A percentile compares a stretch with the other conserved stretches of the same genome.
phyloP scores from a whole-genome alignment of 257 asterid genomes.

The Nicotiana undulata region DNA sequence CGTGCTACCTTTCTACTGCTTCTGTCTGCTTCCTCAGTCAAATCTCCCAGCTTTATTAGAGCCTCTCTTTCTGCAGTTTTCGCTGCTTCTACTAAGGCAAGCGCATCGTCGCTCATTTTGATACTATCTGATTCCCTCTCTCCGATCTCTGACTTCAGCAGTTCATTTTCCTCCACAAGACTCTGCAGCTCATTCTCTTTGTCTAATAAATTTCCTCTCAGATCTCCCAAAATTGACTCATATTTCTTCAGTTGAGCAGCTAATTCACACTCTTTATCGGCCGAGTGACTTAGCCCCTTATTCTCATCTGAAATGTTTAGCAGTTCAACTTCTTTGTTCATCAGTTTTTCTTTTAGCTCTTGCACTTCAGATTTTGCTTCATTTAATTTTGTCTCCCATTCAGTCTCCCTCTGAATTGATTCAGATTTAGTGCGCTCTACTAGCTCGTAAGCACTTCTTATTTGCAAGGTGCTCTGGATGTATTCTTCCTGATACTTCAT shows the following conservation, averaged over 20 bases:
- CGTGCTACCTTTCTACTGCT: slow-evolving; percentile 42
- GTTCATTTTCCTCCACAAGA: slow-evolving; percentile 48
- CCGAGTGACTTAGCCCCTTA: slow-evolving; percentile 12
- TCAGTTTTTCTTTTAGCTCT: slow-evolving; percentile 32
- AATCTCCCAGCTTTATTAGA: slow-evolving; percentile 44
- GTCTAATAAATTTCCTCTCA: slow-evolving; percentile 35
- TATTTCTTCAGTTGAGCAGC: slow-evolving; percentile 23
- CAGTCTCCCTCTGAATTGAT: slow-evolving; percentile 40
- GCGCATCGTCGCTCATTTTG: slow-evolving; percentile 34
- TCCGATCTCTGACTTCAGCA: slow-evolving; percentile 46
- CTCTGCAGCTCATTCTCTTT: slow-evolving; percentile 43
- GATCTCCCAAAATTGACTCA: slow-evolving; percentile 32
- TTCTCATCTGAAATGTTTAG: slow-evolving; percentile 16
- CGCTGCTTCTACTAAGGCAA: slow-evolving; percentile 40
- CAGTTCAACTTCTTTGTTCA: slow-evolving; percentile 30
- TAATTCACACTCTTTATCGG: slow-evolving; percentile 21
- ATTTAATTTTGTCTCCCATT: slow-evolving; percentile 39
- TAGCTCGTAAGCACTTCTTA: slow-evolving; percentile 53
- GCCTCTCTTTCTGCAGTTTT: slow-evolving; percentile 63
- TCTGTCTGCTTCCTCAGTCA: slow-evolving; percentile 68
- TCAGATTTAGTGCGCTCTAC: slow-evolving; percentile 48
- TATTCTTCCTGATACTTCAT: slow-evolving; percentile 55
- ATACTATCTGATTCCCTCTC: slow-evolving; percentile 32
- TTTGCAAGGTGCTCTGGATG: slow-evolving; percentile 51
- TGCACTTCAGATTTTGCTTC: slow-evolving; percentile 40